phyloP scores from a whole-genome alignment of 495 filamentous ascomycete species.

The Penicillium odoratum region DNA sequence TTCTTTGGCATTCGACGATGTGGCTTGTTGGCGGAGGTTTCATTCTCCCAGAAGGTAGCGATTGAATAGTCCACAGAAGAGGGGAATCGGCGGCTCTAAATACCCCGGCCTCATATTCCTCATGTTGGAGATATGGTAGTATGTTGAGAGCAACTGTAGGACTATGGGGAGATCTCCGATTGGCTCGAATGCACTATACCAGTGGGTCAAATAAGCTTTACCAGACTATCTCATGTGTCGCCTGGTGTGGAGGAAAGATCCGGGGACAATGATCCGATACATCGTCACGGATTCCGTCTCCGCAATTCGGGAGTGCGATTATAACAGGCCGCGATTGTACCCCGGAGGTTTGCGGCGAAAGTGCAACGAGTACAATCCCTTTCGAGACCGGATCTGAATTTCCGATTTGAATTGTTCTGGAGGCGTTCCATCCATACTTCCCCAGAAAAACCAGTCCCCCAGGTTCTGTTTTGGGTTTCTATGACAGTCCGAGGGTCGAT shows the following conservation, averaged over 20 bases:
- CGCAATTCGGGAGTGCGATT: slow-evolving; percentile 13
- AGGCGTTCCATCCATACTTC: background rate
- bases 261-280: slow-evolving; percentile 24
- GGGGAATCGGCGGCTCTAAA: background rate
- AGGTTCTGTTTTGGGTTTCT: background rate
- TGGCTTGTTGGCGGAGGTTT: slow-evolving; percentile 5
- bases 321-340: slow-evolving; percentile 20
- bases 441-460: background rate
- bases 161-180: background rate
- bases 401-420: slow-evolving; percentile 5
- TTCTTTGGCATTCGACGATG: slow-evolving; percentile 3
- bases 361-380: slow-evolving; percentile 9
- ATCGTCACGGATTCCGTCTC: slow-evolving; percentile 21
- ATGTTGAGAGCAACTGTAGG: background rate
- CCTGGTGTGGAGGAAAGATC: slow-evolving; percentile 29
- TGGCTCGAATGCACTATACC: slow-evolving; percentile 8
- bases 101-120: background rate
- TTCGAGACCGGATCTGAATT: slow-evolving; percentile 10
- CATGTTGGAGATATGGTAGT: background rate
- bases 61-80: background rate
- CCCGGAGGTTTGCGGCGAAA: slow-evolving; percentile 8
- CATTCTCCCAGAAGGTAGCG: background rate
- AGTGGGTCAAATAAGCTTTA: slow-evolving; percentile 23
- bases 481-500: background rate
- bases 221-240: slow-evolving; percentile 13